phyloP scores from a whole-genome alignment of 129 eudicot genomes.

The Flaveria trinervia region DNA sequence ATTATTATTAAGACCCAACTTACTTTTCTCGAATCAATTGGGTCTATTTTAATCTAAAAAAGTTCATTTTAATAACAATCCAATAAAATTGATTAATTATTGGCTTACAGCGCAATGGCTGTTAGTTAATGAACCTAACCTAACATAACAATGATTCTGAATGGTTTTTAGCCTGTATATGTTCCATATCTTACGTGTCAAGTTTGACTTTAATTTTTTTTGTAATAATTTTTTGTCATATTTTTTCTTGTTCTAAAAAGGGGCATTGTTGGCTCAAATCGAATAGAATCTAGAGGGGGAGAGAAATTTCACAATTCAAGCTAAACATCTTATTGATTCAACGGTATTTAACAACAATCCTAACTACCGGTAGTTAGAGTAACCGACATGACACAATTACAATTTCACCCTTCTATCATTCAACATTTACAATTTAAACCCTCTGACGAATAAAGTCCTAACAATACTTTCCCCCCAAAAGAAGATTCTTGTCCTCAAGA shows the following conservation, averaged over 20 bases:
- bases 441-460: no score
- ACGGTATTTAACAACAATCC: no score
- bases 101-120: slow-evolving; percentile 5
- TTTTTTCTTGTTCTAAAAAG: slow-evolving; percentile 2
- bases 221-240: not conserved
- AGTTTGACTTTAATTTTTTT: not conserved
- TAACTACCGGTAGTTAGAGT: no score
- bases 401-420: no score
- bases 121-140: not conserved
- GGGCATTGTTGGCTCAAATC: no score
- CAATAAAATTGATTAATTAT: not conserved
- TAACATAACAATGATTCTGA: not conserved
- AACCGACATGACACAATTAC: no score
- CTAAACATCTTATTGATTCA: no score
- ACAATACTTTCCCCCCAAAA: no score
- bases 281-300: no score
- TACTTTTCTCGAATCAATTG: not conserved
- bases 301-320: no score
- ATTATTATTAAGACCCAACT: not conserved
- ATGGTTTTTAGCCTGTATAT: not conserved
- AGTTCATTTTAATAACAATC: not conserved
- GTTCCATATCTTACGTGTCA: not conserved
- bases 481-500: no score
- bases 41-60: slow-evolving; percentile 6
- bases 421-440: no score